Evolutionary conservation across 1,139 yeast species (phyloP), one percentile per base, ranked within the genome.

Genomic region (Suhomyces kunorum): DNA sequence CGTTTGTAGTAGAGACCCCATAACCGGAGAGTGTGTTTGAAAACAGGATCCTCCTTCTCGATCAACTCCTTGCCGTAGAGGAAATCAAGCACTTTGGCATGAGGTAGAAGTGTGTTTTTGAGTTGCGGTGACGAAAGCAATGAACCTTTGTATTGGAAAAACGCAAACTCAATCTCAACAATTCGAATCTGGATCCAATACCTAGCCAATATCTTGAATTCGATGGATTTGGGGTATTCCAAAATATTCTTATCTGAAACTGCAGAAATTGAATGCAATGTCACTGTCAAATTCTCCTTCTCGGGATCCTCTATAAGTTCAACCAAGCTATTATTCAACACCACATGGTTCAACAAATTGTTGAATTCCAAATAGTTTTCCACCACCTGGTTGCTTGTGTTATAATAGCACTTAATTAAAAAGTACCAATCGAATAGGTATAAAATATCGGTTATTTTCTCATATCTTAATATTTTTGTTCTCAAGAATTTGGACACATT

Each of bases 351-450:
- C 17, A 67, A 49, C 34, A 66, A 51, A 39, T 53, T 60, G 43
- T 64, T 66, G 42, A 54, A 66, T 39, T 66, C 71, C 43, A 61
- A 52, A 44, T 61, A 63, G 42, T 55, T 58, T 18, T 64, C 67
- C 24, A 56, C 52, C 18, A 59, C 42, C 51, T 49, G 48, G 40
- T 58, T 50, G 8, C 48, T 50, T 35, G 49, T 56, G n/a, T 48
- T 43, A 45, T 56, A 63, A 43, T 52, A 64, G 31, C 48, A 54
- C 28, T 60, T 58, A 16, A 59, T 50, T 20, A 55, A 44, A 17
- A 65, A 56, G 47, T 61, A 65, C 67, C 69, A 67, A 22, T 56
- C 54, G 32, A 63, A 53, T 34, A 61, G 48, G 46, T 50, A 63
- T 3, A 59, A 36, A 8, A 62, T 49, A 45, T 64, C 71, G 6